phyloP scores from a whole-genome alignment of 176 grass and related monocot genomes.

The Aegilops speltoides region DNA sequence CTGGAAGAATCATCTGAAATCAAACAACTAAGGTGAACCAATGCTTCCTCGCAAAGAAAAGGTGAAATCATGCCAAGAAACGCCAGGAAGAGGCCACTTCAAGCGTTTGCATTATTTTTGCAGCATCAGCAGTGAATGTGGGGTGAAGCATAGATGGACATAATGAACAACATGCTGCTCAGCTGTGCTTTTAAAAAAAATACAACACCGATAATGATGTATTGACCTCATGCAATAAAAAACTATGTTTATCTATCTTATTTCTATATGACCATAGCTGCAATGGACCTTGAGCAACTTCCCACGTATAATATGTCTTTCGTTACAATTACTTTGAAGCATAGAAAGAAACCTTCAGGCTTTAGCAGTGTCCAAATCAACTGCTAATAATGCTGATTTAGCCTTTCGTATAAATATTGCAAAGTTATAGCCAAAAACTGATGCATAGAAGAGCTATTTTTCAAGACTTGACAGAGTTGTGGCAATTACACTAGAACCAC shows the following conservation, averaged over 20 bases:
- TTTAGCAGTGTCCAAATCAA: slow-evolving; percentile 12
- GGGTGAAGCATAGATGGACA: not conserved
- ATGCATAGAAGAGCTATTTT: not conserved
- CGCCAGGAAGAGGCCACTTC: not conserved
- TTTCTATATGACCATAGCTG: not conserved
- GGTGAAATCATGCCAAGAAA: slow-evolving; percentile 31
- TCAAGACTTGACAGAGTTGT: not conserved
- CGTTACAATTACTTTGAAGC: not conserved
- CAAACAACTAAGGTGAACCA: slow-evolving; percentile 25
- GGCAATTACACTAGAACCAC: not conserved
- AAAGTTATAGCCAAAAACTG: slow-evolving; percentile 14
- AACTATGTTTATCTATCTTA: not conserved
- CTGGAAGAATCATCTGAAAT: slow-evolving; percentile 93
- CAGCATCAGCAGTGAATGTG: not conserved
- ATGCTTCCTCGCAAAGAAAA: not conserved
- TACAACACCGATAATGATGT: not conserved
- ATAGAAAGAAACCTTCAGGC: not conserved
- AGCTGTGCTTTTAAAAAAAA: not conserved
- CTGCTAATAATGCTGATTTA: slow-evolving; percentile 3
- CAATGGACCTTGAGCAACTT: not conserved
- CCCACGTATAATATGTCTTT: not conserved
- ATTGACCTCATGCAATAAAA: not conserved
- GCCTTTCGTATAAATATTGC: slow-evolving; percentile 16
- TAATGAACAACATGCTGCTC: not conserved
- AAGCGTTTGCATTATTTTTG: not conserved